Percentiles rank a stretch among this genome's conserved stretches.
These are phyloP conservation scores for Microsporum canis DNA, from an alignment of 2,329 filamentous ascomycete genomes.

Conservation along the genomic window DNA sequence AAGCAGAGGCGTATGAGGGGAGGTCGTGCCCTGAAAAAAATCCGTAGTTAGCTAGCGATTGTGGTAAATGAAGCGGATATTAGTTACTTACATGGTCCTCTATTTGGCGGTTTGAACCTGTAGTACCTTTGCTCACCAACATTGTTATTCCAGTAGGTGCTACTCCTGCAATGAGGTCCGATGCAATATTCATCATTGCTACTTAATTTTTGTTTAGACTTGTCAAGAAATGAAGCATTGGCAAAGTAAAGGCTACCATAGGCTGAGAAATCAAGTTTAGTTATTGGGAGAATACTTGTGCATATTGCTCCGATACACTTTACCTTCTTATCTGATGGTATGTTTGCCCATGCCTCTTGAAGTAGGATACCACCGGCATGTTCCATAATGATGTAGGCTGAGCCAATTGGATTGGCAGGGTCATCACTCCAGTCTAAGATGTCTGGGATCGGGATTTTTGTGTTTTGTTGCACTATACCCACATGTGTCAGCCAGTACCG, in stretches of 20 bases:
- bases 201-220: slow-evolving; percentile 9
- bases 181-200: slow-evolving; percentile 13
- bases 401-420: slow-evolving; percentile 23
- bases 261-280: slow-evolving; percentile 23
- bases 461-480: slow-evolving; percentile 26
- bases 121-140: slow-evolving; percentile 25
- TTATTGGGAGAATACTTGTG: slow-evolving; percentile 9
- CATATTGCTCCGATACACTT: slow-evolving; percentile 12
- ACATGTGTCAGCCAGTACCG: neutral
- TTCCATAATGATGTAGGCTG: slow-evolving; percentile 34
- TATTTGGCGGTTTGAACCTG: slow-evolving; percentile 23
- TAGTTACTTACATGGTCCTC: slow-evolving; percentile 28
- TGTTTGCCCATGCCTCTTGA: slow-evolving; percentile 24
- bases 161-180: slow-evolving; percentile 14
- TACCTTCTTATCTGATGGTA: slow-evolving; percentile 22
- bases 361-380: slow-evolving; percentile 25
- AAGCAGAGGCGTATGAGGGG: slow-evolving; percentile 25
- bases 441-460: slow-evolving; percentile 32
- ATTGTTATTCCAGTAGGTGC: slow-evolving; percentile 15
- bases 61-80: too few relatives aligned
- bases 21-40: slow-evolving; percentile 25
- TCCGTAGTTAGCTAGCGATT: too few relatives aligned
- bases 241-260: slow-evolving; percentile 30
- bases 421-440: slow-evolving; percentile 36
- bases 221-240: slow-evolving; percentile 15